Conservation (phyloP, 345 rosid species). For the Salix purpurea region DNA sequence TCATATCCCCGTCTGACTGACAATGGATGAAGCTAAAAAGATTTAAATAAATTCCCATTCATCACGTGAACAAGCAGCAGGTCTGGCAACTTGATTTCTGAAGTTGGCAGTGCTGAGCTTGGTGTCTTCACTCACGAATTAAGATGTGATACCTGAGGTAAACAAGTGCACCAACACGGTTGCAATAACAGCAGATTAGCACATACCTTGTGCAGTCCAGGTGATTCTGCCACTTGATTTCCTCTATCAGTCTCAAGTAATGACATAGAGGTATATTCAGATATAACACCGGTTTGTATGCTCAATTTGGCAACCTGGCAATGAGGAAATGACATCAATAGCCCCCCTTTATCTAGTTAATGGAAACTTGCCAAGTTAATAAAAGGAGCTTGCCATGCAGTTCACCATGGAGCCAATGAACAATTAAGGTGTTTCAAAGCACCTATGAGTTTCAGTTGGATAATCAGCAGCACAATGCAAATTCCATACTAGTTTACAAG, state of each 20-base stretch:
- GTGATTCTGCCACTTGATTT: conserved; percentile 32
- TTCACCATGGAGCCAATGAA: too few relatives aligned
- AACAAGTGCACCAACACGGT: not conserved
- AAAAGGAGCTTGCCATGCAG: too few relatives aligned
- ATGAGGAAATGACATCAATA: conserved; percentile 1
- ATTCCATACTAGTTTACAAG: too few relatives aligned
- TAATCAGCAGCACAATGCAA: not conserved
- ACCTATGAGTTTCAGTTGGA: not conserved
- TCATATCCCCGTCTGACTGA: not conserved
- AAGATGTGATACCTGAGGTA: not conserved
- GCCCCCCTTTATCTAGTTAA: not conserved
- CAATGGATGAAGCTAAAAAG: not conserved
- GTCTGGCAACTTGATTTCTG: too few relatives aligned
- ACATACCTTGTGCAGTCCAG: conserved; percentile 37
- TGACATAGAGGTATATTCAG: conserved; percentile 72
- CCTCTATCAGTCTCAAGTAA: conserved; percentile 45
- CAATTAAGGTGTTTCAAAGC: too few relatives aligned
- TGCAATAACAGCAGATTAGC: not conserved
- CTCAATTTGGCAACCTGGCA: conserved; percentile 67
- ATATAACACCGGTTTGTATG: conserved; percentile 46
- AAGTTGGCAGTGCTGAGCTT: too few relatives aligned
- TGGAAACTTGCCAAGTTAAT: not conserved
- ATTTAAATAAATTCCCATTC: not conserved
- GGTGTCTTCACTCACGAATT: too few relatives aligned
- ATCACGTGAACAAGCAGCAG: not conserved